Evolutionary conservation across 441 rosid species (phyloP), one percentile per base, ranked within the genome.

Genomic region (Gossypium gossypioides): DNA sequence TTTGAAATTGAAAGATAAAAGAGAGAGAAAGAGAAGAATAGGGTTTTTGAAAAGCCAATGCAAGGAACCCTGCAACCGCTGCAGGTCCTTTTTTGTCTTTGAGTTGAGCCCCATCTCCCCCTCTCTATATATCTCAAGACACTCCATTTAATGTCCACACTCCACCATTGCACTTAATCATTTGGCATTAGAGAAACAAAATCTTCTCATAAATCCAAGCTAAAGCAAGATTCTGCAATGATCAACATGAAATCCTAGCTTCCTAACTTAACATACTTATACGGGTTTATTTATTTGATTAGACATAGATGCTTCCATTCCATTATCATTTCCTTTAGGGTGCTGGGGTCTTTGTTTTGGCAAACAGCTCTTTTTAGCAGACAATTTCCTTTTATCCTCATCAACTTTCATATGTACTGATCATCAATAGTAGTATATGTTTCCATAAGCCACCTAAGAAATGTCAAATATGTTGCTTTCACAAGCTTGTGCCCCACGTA

Each of bases 1-100:
- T 51, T 27, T 55, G 46, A 25, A 58, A 3, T 25, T 25, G 63
- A 25, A 27, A 58, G 19, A 58, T 12, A 46, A 50, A 25, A 46
- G 13, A 34, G 18, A 10, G 51, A 46, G 37, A 61, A 29, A 1
- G 57, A 46, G 42, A 25, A 13, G 15, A 16, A 44, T 13, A 10
- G 32, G 42, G 10, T 61, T 13, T 78, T 78, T 56, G 74, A 71
- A 69, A 72, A 42, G 58, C 81, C 64, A 72, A 59, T 71, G 34
- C 75, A 68, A 57, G 64, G 16, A 74, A 64, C 81, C 82, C 82
- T 68, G 67, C 83, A 61, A 68, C 79, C 65, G 76, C 87, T 81
- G 50, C 50, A 44, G 80, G 61, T 73, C 74, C 58, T 73, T 76
- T 56, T 72, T 80, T 78, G 84, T 82, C 79, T 40, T 67, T 18